Percentiles rank a stretch among this genome's conserved stretches.
Evolutionary conservation across 108 stramenopile genomes (phyloP).

Genomic region (Skeletonema potamos): DNA sequence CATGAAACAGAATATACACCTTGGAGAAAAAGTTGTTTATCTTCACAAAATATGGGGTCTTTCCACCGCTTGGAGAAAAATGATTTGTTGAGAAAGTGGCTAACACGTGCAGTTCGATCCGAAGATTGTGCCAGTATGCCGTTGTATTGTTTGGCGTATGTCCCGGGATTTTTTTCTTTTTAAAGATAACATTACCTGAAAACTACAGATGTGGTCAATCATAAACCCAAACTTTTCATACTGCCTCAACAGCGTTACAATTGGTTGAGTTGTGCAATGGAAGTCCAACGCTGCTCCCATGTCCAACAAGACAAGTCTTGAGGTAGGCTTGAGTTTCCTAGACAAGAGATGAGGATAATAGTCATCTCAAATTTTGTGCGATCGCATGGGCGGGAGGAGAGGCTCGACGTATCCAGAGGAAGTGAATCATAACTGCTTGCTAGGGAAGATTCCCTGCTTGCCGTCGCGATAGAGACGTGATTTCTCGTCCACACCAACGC

Average conservation of each 20-base stretch:
- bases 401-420: slow-evolving; percentile 47
- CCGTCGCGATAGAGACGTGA: slow-evolving; percentile 14
- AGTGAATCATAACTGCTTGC: slow-evolving; percentile 21
- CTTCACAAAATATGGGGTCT: too few relatives aligned
- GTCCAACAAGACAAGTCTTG: slow-evolving; percentile 57
- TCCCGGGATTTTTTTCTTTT: slow-evolving; percentile 31
- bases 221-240: slow-evolving; percentile 61
- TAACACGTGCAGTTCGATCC: too few relatives aligned
- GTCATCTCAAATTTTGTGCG: slow-evolving; percentile 29
- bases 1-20: too few relatives aligned
- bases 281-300: slow-evolving; percentile 66
- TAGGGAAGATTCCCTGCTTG: slow-evolving; percentile 16
- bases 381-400: slow-evolving; percentile 47
- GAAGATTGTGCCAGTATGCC: too few relatives aligned
- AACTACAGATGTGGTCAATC: slow-evolving; percentile 75
- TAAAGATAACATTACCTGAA: too few relatives aligned
- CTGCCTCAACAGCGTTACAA: slow-evolving; percentile 27
- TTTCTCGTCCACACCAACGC: neutral
- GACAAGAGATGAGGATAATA: neutral
- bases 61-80: too few relatives aligned
- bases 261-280: slow-evolving; percentile 35
- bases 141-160: too few relatives aligned
- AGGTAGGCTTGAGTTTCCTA: slow-evolving; percentile 35
- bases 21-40: too few relatives aligned
- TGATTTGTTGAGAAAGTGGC: too few relatives aligned